Conservation (phyloP, 192 early-diverging fungal genomes). For the Lobosporangium transversale region DNA sequence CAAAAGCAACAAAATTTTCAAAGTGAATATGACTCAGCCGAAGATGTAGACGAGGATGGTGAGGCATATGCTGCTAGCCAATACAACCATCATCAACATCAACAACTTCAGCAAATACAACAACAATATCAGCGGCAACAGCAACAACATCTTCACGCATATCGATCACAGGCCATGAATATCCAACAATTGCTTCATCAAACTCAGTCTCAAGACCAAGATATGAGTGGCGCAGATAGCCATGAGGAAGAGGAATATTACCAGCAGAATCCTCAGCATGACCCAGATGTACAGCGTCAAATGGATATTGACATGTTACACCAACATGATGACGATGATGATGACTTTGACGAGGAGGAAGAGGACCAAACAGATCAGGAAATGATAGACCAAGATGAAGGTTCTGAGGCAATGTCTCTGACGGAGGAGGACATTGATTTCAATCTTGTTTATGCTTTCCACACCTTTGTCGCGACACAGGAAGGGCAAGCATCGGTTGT, state of each 20-base stretch:
- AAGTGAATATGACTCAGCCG: conserved; percentile 6
- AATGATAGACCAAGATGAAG: conserved; percentile 50
- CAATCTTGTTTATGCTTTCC: conserved; percentile 82
- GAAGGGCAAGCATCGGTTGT: conserved; percentile 88
- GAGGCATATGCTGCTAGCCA: conserved; percentile 12
- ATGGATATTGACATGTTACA: conserved; percentile 21
- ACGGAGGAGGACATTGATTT: conserved; percentile 77
- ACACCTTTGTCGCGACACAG: conserved; percentile 87
- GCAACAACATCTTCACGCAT: conserved; percentile 43
- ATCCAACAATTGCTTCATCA: conserved; percentile 44
- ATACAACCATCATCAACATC: conserved; percentile 31
- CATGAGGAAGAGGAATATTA: conserved; percentile 41
- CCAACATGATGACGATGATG: conserved; percentile 23
- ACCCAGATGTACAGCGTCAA: conserved; percentile 29
- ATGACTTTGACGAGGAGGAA: conserved; percentile 23
- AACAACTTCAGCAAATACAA: conserved; percentile 42
- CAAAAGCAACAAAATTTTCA: conserved; percentile 9
- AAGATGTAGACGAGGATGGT: conserved; percentile 4
- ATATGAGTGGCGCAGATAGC: conserved; percentile 31
- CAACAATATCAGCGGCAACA: conserved; percentile 43
- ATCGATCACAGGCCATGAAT: conserved; percentile 50
- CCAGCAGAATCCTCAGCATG: conserved; percentile 38
- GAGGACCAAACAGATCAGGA: conserved; percentile 22
- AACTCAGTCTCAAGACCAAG: conserved; percentile 24
- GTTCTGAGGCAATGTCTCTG: conserved; percentile 55